Evolutionary conservation across 441 rosid genomes (phyloP), one percentile per base, ranked within the genome.

Genomic region (Biscutella laevigata): DNA sequence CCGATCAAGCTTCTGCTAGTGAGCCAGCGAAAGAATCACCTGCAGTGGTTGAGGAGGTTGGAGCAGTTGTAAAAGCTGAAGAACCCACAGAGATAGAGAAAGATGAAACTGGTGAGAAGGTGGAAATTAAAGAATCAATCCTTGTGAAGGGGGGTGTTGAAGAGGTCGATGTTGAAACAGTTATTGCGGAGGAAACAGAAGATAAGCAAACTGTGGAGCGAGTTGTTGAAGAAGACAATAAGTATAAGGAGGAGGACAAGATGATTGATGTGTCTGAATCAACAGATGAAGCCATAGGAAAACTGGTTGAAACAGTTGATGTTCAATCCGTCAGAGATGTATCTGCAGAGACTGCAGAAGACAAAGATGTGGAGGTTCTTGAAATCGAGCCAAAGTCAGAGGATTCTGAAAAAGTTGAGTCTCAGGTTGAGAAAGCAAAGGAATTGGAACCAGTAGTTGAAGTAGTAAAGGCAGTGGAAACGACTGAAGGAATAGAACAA

Each of bases 231-330:
- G 56, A 55, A 46, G 51, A 28, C 10, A 30, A 38, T 7, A 60
- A 67, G 40, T 57, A 60, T 13, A 50, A 41, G 37, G 68, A 61
- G 52, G 64, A 69, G 44, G 11, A 2, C 0, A 50, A 58, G 58
- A 21, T 20, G 0, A 41, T n/a, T 28, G 69, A 67, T 39, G 64
- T 53, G 25, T 17, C 66, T 24, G 67, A 59, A 41, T 41, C 56
- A 50, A 28, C 36, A 5, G 54, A 32, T 42, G 64, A 50, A 42
- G 44, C 43, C 1, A 24, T 13, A 53, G 59, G 26, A 24, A 56
- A 70, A 60, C 49, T 30, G 29, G 53, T 30, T 14, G 81, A 66
- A 47, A 42, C 35, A 19, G 35, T 64, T 26, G 75, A 61, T 44
- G 36, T 42, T 28, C 44, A 55, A 40, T 6, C 24, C 53, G 52